phyloP scores from a whole-genome alignment of 2,329 filamentous ascomycete species.

The Microcyclosporella mali region DNA sequence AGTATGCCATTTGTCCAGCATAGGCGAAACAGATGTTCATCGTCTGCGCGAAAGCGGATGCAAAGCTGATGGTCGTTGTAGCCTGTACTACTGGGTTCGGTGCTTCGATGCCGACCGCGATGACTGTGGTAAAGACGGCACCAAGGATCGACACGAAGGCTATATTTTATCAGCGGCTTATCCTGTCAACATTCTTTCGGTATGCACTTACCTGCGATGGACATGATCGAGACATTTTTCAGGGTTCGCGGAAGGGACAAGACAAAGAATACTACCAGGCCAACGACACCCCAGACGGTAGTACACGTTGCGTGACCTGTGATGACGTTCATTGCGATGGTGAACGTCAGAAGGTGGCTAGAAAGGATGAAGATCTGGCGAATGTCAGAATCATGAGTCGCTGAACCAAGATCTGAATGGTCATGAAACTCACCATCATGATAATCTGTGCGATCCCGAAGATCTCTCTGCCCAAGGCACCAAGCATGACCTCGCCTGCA shows the following conservation, averaged over 20 bases:
- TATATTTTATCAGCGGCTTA: constrained; percentile 48
- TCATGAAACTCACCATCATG: constrained; percentile 4
- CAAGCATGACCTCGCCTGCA: constrained; percentile 56
- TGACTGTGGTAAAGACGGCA: constrained; percentile 48
- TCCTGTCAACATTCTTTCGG: not conserved
- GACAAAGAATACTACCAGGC: constrained; percentile 52
- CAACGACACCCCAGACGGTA: constrained; percentile 57
- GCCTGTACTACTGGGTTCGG: not conserved
- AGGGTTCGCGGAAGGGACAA: constrained; percentile 58
- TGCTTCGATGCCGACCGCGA: constrained; percentile 4
- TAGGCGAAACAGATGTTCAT: constrained; percentile 66
- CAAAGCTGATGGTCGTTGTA: constrained; percentile 30
- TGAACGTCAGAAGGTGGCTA: constrained; percentile 63
- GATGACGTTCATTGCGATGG: constrained; percentile 62
- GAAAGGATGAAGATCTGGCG: constrained; percentile 60
- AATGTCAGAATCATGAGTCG: not conserved
- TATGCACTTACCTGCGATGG: constrained; percentile 46
- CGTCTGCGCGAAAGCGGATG: constrained; percentile 53
- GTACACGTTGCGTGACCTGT: constrained; percentile 58
- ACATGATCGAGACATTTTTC: constrained; percentile 57
- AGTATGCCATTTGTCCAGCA: constrained; percentile 59
- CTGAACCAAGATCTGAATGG: no score
- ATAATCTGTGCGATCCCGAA: constrained; percentile 49
- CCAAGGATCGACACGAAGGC: constrained; percentile 46
- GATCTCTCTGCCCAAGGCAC: constrained; percentile 56